Conservation (phyloP, 306 rosid genomes). For the Dryas octopetala region DNA sequence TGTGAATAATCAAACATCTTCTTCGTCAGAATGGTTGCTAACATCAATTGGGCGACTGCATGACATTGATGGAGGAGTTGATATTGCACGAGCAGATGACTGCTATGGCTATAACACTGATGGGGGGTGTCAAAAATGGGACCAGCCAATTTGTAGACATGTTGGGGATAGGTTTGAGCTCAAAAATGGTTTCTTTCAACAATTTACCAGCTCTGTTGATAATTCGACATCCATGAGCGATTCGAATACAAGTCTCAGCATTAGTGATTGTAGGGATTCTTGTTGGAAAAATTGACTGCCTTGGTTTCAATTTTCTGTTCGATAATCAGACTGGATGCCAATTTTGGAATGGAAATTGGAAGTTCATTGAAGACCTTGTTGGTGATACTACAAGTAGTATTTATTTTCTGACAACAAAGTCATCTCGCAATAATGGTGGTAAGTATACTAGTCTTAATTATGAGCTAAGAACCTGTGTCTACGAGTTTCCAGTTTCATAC, state of each 20-base stretch:
- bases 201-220: neutral
- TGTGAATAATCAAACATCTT: neutral
- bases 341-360: constrained; percentile 6
- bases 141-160: neutral
- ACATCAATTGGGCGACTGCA: neutral
- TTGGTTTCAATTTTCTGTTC: neutral
- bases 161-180: neutral
- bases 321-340: constrained; percentile 1
- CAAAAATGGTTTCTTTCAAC: neutral
- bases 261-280: neutral
- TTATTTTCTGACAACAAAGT: neutral
- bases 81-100: constrained; percentile 11
- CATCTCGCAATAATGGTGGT: neutral
- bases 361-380: neutral
- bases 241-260: neutral
- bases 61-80: neutral
- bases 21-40: neutral
- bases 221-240: too few relatives aligned
- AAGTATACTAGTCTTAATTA: neutral
- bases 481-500: neutral
- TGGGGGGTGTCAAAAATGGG: constrained; percentile 10
- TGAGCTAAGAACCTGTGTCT: neutral
- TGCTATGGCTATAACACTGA: constrained; percentile 1
- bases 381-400: neutral
- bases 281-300: constrained; percentile 27